These are phyloP conservation scores for Coprinopsis marcescibilis DNA, from an alignment of 768 basidiomycete species.

Conservation along the genomic window DNA sequence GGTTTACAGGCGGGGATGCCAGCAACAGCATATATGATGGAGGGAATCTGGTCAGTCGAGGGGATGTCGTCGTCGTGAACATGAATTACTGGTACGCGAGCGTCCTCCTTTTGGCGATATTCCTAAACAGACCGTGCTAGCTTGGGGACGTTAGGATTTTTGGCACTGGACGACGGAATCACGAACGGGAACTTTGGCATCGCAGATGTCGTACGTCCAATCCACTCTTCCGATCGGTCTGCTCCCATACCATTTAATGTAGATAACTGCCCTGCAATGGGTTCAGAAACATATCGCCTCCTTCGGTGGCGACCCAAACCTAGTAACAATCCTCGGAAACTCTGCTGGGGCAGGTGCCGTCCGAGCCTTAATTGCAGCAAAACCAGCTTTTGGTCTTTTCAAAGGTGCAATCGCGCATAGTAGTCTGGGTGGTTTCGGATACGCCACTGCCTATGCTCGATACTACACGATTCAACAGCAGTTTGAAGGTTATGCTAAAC, in stretches of 20 bases:
- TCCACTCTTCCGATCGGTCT: neutral
- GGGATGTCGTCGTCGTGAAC: constrained; percentile 22
- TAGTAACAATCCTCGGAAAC: constrained; percentile 36
- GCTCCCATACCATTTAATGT: constrained; percentile 6
- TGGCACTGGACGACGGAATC: constrained; percentile 34
- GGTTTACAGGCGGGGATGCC: constrained; percentile 35
- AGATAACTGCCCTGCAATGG: constrained; percentile 57
- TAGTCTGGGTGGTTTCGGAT: constrained; percentile 44
- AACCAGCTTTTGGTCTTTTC: constrained; percentile 8
- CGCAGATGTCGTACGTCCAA: constrained; percentile 33
- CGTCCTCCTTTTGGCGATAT: neutral
- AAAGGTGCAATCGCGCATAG: constrained; percentile 20
- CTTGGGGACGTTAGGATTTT: constrained; percentile 31
- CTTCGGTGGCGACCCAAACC: constrained; percentile 57
- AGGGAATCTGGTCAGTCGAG: constrained; percentile 37
- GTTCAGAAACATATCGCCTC: constrained; percentile 53
- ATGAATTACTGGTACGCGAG: constrained; percentile 9
- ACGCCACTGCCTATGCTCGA: constrained; percentile 42
- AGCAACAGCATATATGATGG: constrained; percentile 38
- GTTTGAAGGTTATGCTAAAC: constrained; percentile 24
- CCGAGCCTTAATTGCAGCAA: constrained; percentile 4
- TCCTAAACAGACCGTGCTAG: neutral
- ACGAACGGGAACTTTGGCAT: constrained; percentile 45
- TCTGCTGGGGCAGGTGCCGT: constrained; percentile 13
- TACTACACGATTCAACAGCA: constrained; percentile 43